Evolutionary conservation across 345 rosid genomes (phyloP).

Genomic region (Acer campestre): DNA sequence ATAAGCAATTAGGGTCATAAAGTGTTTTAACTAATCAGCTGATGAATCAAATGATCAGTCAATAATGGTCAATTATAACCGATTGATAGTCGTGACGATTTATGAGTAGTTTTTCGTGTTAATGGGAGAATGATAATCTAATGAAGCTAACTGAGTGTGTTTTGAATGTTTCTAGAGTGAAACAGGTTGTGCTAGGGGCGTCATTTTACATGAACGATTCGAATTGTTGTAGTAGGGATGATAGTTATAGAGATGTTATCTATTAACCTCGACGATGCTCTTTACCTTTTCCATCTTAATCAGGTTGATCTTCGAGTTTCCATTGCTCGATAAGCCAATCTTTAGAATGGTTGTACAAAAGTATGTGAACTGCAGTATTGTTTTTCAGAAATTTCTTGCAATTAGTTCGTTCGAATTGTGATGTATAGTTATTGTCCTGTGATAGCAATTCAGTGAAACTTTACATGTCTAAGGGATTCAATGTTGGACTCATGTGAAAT

Average conservation of each 20-base stretch:
- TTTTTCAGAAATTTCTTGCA: background rate
- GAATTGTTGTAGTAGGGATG: background rate
- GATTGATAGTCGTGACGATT: background rate
- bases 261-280: background rate
- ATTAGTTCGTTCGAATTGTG: background rate
- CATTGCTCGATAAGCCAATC: background rate
- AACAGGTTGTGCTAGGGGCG: background rate
- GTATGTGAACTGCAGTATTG: background rate
- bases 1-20: too few species aligned
- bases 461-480: background rate
- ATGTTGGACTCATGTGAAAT: background rate
- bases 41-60: too few species aligned
- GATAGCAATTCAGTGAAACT: background rate
- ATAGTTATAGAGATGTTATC: background rate
- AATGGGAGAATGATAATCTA: background rate
- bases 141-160: background rate
- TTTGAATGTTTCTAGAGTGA: background rate
- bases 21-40: too few species aligned
- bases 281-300: background rate
- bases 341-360: background rate
- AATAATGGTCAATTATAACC: background rate
- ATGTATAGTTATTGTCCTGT: background rate
- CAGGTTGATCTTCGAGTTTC: background rate
- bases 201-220: background rate
- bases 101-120: background rate